Base-by-base conservation (phyloP, 768 basidiomycete species). In the Austroboletus eburneus region DNA sequence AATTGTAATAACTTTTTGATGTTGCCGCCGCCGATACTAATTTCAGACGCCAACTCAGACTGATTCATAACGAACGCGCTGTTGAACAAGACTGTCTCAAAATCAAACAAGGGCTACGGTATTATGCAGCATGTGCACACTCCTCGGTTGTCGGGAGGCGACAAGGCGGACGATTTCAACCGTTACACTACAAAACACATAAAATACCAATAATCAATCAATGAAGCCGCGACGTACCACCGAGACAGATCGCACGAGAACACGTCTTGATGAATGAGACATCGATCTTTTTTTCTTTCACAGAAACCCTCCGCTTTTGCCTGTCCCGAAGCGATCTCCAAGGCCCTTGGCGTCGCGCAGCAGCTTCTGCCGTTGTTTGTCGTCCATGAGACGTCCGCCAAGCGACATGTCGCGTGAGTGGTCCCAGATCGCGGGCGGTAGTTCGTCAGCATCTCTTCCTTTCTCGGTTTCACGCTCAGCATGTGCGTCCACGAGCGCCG, bases 321-420 rank as follows among this genome's bases (percentile, higher is more conserved):
- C 83, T 35, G 76, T 69, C 14, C 89, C 89, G 61, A 97, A 97
- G 43, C 91, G 72, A 58, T 91, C 89, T 25, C 86, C 83, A 14
- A 97, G 71, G 6, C 83, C 81, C 51, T 79, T 81, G 10, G 92
- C 85, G 53, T 97, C 93, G 46, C 75, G 78, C 58, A 98, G 74
- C 64, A 91, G 73, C 59, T 81, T 82, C 45, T 78, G 74, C 51
- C 95, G 75, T 61, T 88, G 83, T 37, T 73, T 76, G 49, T 96
- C 94, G 58, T 91, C 92, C 89, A 99, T 87, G 24, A 96, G 72
- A 41, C 89, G 72, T 13, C 95, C 94, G 2, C 84, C 83, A 4
- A 95, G 57, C 3, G 77, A 78, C 93, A 99, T 96, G 65, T 95
- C 91, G 23, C 92, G 75, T 29, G 81, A 72, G 58, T 90, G 91